Percentiles rank a stretch among this genome's conserved stretches.
Evolutionary conservation across 306 rosid genomes (phyloP).

Genomic region (Trifolium repens): DNA sequence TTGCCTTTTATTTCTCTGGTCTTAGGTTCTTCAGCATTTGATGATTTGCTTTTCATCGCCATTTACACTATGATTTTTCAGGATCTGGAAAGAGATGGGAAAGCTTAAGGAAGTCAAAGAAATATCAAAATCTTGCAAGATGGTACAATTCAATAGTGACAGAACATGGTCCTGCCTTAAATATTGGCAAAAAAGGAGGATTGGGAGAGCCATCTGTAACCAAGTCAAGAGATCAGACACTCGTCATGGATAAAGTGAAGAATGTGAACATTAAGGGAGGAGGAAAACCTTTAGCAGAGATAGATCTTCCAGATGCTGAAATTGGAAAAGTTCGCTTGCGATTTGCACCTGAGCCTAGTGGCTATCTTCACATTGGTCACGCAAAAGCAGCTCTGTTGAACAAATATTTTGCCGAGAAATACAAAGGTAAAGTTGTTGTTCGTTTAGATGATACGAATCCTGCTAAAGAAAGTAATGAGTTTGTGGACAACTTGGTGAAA

Average conservation of each 20-base stretch:
- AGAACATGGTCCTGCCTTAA: conserved; percentile 59
- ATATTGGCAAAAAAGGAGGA: conserved; percentile 61
- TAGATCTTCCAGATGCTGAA: conserved; percentile 94
- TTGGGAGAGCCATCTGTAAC: conserved; percentile 55
- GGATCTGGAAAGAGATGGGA: conserved; percentile 94
- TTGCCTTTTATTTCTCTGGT: too few species aligned
- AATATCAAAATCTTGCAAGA: conserved; percentile 74
- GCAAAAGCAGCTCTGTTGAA: conserved; percentile 93
- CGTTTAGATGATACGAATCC: conserved; percentile 98
- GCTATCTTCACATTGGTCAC: conserved; percentile 98
- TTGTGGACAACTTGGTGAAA: conserved; percentile 81
- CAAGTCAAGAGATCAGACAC: conserved; percentile 54
- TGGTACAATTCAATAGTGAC: conserved; percentile 77
- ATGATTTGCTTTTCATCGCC: conserved; percentile 17
- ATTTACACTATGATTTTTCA: conserved; percentile 40
- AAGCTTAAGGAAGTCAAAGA: conserved; percentile 87
- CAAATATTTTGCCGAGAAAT: conserved; percentile 82
- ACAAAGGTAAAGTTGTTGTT: conserved; percentile 70
- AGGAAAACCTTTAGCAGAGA: conserved; percentile 56
- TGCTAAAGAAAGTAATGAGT: conserved; percentile 93
- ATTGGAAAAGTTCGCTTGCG: conserved; percentile 83
- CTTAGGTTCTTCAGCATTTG: neutral
- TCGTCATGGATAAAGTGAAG: conserved; percentile 44
- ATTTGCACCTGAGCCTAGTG: conserved; percentile 97
- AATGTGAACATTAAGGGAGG: conserved; percentile 50